Conservation (phyloP, 805 yeast genomes). For the Wickerhamiella kurtzmanii region DNA sequence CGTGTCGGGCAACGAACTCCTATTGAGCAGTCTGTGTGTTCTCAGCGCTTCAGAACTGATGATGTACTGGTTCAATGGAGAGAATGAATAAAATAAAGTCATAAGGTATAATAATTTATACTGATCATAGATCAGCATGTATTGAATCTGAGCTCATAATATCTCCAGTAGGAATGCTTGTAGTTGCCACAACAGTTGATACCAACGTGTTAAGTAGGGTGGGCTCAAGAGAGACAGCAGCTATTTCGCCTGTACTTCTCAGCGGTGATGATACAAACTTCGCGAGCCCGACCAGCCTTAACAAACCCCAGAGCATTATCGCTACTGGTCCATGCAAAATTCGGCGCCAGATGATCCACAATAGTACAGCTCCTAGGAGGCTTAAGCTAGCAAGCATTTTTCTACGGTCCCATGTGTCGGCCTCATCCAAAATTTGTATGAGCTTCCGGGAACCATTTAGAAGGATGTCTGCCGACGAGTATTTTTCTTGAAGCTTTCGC, state of each 20-base stretch:
- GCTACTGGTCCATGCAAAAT: slow-evolving; percentile 26
- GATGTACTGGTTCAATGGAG: slow-evolving; percentile 88
- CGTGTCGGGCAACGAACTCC: slow-evolving; percentile 59
- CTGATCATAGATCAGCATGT: neutral
- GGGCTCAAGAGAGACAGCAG: neutral
- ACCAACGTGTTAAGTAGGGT: too few species aligned
- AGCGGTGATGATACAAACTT: slow-evolving; percentile 3
- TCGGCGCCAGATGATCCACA: slow-evolving; percentile 29
- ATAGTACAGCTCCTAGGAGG: slow-evolving; percentile 26
- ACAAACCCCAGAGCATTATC: slow-evolving; percentile 22
- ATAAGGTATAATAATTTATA: too few species aligned
- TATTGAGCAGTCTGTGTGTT: slow-evolving; percentile 63
- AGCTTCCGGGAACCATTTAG: slow-evolving; percentile 26
- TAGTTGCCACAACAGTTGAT: too few species aligned
- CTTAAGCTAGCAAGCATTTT: slow-evolving; percentile 27
- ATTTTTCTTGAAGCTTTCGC: slow-evolving; percentile 24
- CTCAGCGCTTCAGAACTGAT: slow-evolving; percentile 89
- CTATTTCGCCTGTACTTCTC: neutral
- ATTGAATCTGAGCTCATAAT: neutral
- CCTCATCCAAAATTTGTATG: slow-evolving; percentile 28
- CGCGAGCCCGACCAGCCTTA: slow-evolving; percentile 15
- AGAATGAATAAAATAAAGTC: slow-evolving; percentile 33
- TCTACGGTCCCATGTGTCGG: slow-evolving; percentile 29
- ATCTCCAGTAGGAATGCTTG: too few species aligned
- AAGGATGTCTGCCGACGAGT: slow-evolving; percentile 27